These are phyloP conservation scores for Chlorella sp. DNA, from an alignment of 139 green algal species.

Conservation along the genomic window DNA sequence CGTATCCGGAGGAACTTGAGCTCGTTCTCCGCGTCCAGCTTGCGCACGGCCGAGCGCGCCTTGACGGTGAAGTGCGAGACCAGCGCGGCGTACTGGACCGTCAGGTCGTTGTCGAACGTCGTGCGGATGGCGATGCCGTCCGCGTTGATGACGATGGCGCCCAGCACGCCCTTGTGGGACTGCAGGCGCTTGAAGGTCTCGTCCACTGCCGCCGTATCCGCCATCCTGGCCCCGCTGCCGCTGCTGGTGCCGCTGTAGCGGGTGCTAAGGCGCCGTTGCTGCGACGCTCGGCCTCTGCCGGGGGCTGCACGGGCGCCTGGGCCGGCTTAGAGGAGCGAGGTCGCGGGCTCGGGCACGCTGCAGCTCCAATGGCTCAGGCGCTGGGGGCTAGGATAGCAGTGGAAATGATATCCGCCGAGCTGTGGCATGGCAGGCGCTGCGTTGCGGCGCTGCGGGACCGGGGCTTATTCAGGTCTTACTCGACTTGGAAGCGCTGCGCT, in stretches of 20 bases:
- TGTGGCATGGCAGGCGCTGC: too few species aligned
- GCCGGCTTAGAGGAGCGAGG: background rate
- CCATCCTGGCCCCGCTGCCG: constrained; percentile 32
- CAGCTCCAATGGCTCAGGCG: too few species aligned
- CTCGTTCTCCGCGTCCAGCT: constrained; percentile 78
- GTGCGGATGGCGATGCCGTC: constrained; percentile 83
- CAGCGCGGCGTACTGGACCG: constrained; percentile 58
- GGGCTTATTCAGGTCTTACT: too few species aligned
- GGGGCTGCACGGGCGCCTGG: background rate
- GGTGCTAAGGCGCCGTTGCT: too few species aligned
- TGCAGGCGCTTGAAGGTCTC: constrained; percentile 65
- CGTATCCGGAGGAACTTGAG: constrained; percentile 79
- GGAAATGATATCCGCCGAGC: too few species aligned
- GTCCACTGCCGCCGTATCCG: constrained; percentile 63
- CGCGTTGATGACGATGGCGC: constrained; percentile 74
- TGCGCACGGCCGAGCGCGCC: constrained; percentile 61
- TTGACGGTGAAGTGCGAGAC: constrained; percentile 70
- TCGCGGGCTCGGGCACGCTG: too few species aligned
- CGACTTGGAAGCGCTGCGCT: too few species aligned
- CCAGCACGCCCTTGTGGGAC: constrained; percentile 59
- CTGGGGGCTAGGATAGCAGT: too few species aligned
- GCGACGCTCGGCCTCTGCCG: background rate
- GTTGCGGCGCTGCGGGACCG: too few species aligned
- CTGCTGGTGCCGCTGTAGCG: background rate
- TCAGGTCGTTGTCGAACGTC: constrained; percentile 76